A percentile compares a stretch with the other conserved stretches of the same genome.
phyloP scores from a whole-genome alignment of 148 eudicot species.

The Arbutus unedo region DNA sequence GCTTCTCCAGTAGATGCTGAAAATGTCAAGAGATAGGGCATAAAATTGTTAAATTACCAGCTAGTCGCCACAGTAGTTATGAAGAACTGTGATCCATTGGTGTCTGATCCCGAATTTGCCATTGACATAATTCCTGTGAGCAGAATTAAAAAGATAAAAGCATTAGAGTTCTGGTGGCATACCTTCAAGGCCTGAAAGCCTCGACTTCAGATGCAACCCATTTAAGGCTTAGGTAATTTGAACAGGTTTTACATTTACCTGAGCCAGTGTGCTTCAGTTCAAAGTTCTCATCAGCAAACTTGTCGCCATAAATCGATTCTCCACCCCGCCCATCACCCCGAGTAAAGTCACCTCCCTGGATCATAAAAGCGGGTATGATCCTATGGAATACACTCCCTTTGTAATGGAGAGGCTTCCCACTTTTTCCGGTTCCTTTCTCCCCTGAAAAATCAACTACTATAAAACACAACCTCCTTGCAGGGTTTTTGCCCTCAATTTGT shows the following conservation, averaged over 20 bases:
- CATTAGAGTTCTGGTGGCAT: background rate
- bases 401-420: conserved; percentile 25
- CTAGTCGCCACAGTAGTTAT: conserved; percentile 48
- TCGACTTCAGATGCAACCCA: background rate
- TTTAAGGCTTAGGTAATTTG: background rate
- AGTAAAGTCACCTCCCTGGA: conserved; percentile 82
- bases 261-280: conserved; percentile 79
- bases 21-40: conserved; percentile 22
- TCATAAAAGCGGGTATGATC: conserved; percentile 30
- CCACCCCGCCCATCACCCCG: conserved; percentile 94
- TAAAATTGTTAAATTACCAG: conserved; percentile 31
- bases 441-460: conserved; percentile 31
- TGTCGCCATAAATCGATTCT: conserved; percentile 91
- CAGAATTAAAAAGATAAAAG: background rate
- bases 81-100: conserved; percentile 66
- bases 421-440: conserved; percentile 34
- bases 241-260: conserved; percentile 34
- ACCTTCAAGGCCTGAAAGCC: background rate
- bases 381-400: conserved; percentile 28
- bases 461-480: background rate
- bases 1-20: conserved; percentile 38
- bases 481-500: background rate
- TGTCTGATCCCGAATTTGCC: conserved; percentile 40
- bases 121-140: conserved; percentile 66
- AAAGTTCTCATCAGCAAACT: conserved; percentile 88